phyloP scores from a whole-genome alignment of 2,329 filamentous ascomycete genomes.

The Colletotrichum chlorophyti region DNA sequence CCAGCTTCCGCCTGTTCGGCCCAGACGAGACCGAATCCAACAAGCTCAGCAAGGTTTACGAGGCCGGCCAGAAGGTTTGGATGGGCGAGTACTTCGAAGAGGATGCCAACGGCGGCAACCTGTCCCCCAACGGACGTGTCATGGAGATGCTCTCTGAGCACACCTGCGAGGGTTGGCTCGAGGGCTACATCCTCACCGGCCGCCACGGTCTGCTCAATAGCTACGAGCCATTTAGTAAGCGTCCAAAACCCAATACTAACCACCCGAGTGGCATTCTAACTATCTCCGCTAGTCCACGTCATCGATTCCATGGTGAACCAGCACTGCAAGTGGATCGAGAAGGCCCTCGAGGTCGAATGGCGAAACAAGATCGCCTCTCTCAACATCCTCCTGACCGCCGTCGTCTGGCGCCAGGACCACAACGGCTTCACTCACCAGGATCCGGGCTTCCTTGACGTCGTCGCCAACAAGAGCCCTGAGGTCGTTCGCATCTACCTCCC shows the following conservation, averaged over 20 bases:
- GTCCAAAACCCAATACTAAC: no score
- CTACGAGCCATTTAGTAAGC: conserved; percentile 76
- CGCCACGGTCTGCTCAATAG: conserved; percentile 80
- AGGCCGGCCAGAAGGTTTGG: conserved; percentile 81
- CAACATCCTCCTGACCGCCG: conserved; percentile 80
- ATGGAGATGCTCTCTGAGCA: conserved; percentile 90
- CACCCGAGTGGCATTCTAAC: not conserved
- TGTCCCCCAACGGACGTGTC: conserved; percentile 71
- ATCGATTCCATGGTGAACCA: conserved; percentile 85
- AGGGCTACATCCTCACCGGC: conserved; percentile 78
- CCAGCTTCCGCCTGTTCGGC: conserved; percentile 77
- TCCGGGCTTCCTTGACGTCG: conserved; percentile 79
- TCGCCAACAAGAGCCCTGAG: conserved; percentile 81
- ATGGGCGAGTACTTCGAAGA: conserved; percentile 80
- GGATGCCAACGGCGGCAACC: conserved; percentile 76
- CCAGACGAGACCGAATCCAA: conserved; percentile 85
- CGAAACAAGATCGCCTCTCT: conserved; percentile 75
- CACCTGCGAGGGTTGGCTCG: conserved; percentile 80
- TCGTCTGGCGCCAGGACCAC: conserved; percentile 84
- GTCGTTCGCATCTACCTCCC: conserved; percentile 83
- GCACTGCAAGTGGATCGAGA: conserved; percentile 87
- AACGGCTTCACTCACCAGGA: conserved; percentile 86
- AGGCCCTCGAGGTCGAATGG: conserved; percentile 82
- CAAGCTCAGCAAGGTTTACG: conserved; percentile 75
- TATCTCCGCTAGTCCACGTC: conserved; percentile 65